phyloP scores from a whole-genome alignment of 2,329 filamentous ascomycete genomes.

The Ilyonectria mors-panacis region DNA sequence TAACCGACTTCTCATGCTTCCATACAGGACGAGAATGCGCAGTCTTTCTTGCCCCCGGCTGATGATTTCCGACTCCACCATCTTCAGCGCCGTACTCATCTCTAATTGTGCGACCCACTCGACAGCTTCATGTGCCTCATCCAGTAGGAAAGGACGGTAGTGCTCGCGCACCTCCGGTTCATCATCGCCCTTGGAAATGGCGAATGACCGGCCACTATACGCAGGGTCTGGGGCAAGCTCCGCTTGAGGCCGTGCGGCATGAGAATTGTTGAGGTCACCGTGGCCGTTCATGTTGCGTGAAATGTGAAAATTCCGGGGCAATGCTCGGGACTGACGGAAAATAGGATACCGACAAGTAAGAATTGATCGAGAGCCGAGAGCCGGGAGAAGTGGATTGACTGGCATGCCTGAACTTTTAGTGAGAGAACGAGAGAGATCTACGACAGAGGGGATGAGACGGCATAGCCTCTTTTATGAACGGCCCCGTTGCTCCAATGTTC shows the following conservation, averaged over 20 bases:
- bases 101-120: conserved; percentile 74
- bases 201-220: conserved; percentile 55
- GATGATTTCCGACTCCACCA: conserved; percentile 64
- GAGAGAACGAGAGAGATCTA: background rate
- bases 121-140: conserved; percentile 50
- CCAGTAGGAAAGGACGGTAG: conserved; percentile 72
- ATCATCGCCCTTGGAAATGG: conserved; percentile 63
- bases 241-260: conserved; percentile 41
- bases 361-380: background rate
- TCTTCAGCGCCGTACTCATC: conserved; percentile 64
- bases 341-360: background rate
- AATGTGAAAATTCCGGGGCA: background rate
- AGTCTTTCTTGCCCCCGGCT: conserved; percentile 53
- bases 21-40: conserved; percentile 73
- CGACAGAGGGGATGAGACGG: too few relatives aligned
- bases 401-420: background rate
- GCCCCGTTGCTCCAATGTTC: too few relatives aligned
- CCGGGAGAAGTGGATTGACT: background rate
- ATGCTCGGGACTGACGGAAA: background rate
- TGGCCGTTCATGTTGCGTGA: conserved; percentile 42
- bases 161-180: conserved; percentile 59
- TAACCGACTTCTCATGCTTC: conserved; percentile 66
- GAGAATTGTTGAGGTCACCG: conserved; percentile 53
- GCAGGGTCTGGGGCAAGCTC: conserved; percentile 40
- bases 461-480: too few relatives aligned